These are phyloP conservation scores for Salix brachista DNA, from an alignment of 345 rosid species.

Conservation along the genomic window DNA sequence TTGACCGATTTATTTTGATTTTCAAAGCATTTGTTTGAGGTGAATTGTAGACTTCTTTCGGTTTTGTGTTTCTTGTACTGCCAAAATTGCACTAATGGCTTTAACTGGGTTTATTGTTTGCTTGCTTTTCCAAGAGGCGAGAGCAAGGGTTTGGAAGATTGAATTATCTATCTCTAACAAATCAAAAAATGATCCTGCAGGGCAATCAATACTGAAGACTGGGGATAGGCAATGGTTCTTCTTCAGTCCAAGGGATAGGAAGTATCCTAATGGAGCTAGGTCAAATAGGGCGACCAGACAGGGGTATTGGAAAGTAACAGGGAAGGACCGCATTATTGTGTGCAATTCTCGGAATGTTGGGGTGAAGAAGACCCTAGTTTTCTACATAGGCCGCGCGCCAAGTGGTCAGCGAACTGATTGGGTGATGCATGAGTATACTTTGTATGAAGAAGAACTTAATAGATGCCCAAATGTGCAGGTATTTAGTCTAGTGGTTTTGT, in stretches of 20 bases:
- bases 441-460: conserved; percentile 72
- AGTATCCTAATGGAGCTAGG: conserved; percentile 87
- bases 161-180: conserved; percentile 9
- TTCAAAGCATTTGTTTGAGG: no score
- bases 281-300: conserved; percentile 65
- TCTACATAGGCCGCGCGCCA: conserved; percentile 81
- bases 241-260: conserved; percentile 77
- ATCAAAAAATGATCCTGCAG: conserved; percentile 21
- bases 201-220: conserved; percentile 58
- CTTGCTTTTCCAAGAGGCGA: neutral
- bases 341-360: conserved; percentile 62
- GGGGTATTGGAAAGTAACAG: conserved; percentile 94
- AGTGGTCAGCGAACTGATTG: conserved; percentile 79
- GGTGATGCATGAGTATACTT: conserved; percentile 92
- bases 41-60: neutral
- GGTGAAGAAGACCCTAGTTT: conserved; percentile 79
- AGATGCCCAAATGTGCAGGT: conserved; percentile 67
- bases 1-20: no score
- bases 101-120: neutral
- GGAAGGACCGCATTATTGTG: conserved; percentile 60
- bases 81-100: neutral
- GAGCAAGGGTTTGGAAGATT: neutral
- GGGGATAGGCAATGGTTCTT: conserved; percentile 95
- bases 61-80: neutral
- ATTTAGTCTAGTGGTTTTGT: neutral